phyloP scores from a whole-genome alignment of 192 early-diverging fungal genomes.

The Cladochytrium replicatum region DNA sequence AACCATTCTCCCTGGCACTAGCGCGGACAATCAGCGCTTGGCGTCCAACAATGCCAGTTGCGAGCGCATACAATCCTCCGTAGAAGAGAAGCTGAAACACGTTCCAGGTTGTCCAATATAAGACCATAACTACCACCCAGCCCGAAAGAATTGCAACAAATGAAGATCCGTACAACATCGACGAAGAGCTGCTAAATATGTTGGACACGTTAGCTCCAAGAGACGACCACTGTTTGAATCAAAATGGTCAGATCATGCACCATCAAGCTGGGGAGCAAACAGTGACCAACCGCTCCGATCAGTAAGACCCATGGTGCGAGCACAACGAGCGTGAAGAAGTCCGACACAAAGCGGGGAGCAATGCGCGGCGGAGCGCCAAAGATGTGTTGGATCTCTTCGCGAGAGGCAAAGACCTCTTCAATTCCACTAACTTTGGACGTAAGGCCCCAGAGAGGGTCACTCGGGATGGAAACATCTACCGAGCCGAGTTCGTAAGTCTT shows the following conservation, averaged over 20 bases:
- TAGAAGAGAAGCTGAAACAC: slow-evolving; percentile 39
- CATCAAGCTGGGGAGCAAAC: neutral
- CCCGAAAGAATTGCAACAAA: slow-evolving; percentile 20
- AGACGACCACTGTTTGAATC: slow-evolving; percentile 15
- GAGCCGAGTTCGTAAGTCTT: too few relatives aligned
- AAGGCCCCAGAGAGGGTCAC: too few relatives aligned
- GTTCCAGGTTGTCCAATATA: slow-evolving; percentile 32
- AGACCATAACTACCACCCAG: slow-evolving; percentile 20
- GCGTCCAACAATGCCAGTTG: slow-evolving; percentile 25
- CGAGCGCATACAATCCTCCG: slow-evolving; percentile 19
- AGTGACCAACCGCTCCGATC: slow-evolving; percentile 23
- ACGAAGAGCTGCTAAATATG: slow-evolving; percentile 12
- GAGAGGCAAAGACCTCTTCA: too few relatives aligned
- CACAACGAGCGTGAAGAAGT: slow-evolving; percentile 18
- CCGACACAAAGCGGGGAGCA: too few relatives aligned
- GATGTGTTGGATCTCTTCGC: too few relatives aligned
- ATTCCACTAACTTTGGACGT: too few relatives aligned
- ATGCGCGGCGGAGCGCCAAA: too few relatives aligned
- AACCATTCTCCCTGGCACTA: neutral
- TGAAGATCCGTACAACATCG: slow-evolving; percentile 18
- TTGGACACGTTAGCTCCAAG: slow-evolving; percentile 28
- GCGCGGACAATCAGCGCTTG: slow-evolving; percentile 32
- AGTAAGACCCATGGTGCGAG: slow-evolving; percentile 31
- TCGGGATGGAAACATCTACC: too few relatives aligned
- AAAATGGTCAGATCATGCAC: neutral